Conservation (phyloP, 1,284 basidiomycete species). For the Ustilago shanxiensis region DNA sequence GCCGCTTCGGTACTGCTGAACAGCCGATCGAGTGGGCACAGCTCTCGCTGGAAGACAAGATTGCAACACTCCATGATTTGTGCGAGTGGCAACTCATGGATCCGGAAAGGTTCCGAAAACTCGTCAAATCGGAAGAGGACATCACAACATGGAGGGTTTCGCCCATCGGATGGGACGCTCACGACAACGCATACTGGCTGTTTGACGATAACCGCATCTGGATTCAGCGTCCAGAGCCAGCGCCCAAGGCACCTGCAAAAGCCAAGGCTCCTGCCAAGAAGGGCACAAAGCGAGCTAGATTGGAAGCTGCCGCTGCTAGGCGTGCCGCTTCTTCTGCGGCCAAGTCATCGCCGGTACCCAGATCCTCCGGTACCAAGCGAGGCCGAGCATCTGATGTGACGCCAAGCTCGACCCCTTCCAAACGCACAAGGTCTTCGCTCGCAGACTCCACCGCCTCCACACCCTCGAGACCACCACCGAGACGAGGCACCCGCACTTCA, state of each 20-base stretch:
- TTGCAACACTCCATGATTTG: slow-evolving; percentile 61
- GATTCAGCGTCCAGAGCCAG: slow-evolving; percentile 77
- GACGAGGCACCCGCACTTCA: slow-evolving; percentile 44
- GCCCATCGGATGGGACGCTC: slow-evolving; percentile 86
- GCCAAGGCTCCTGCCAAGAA: slow-evolving; percentile 48
- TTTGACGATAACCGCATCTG: slow-evolving; percentile 88
- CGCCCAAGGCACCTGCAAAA: slow-evolving; percentile 50
- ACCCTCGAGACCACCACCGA: slow-evolving; percentile 34
- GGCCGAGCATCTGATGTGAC: slow-evolving; percentile 70
- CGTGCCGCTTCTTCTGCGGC: slow-evolving; percentile 66
- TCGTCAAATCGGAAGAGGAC: slow-evolving; percentile 73
- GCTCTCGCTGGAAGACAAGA: slow-evolving; percentile 72
- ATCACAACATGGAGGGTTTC: slow-evolving; percentile 76
- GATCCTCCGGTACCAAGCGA: slow-evolving; percentile 72
- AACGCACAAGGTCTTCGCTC: slow-evolving; percentile 39
- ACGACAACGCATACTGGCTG: slow-evolving; percentile 86
- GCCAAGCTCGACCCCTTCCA: slow-evolving; percentile 35
- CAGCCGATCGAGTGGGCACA: slow-evolving; percentile 71
- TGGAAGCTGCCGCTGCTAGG: slow-evolving; percentile 54
- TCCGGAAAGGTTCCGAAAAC: slow-evolving; percentile 73
- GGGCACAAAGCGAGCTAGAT: slow-evolving; percentile 41
- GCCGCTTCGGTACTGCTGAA: slow-evolving; percentile 58
- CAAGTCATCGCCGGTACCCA: slow-evolving; percentile 62
- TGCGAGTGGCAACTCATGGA: slow-evolving; percentile 75
- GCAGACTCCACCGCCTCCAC: slow-evolving; percentile 32